phyloP scores from a whole-genome alignment of 495 filamentous ascomycete genomes.

The Penicillium waksmanii region DNA sequence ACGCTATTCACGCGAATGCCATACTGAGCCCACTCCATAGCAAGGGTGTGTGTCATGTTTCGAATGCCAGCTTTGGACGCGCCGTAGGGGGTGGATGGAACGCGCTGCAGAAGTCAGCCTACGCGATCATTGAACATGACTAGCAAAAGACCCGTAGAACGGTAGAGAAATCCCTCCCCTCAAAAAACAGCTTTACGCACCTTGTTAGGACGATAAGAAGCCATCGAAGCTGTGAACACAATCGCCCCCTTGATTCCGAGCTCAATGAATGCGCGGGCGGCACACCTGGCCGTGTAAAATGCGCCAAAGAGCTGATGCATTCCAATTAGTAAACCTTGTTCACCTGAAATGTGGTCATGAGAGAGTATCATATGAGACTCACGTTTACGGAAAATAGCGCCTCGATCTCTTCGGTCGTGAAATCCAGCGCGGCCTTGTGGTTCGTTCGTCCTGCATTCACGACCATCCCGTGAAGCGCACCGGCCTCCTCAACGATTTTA shows the following conservation, averaged over 20 bases:
- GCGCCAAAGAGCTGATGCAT: slow-evolving; percentile 40
- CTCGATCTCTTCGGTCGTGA: slow-evolving; percentile 45
- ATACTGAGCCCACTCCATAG: slow-evolving; percentile 53
- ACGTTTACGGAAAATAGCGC: slow-evolving; percentile 44
- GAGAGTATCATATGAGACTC: background rate
- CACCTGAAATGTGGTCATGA: background rate
- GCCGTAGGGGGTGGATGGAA: slow-evolving; percentile 38
- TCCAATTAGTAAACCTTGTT: slow-evolving; percentile 6
- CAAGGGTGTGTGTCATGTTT: slow-evolving; percentile 45
- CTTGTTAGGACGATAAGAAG: slow-evolving; percentile 51
- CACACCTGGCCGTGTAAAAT: slow-evolving; percentile 39
- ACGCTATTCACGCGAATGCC: slow-evolving; percentile 50
- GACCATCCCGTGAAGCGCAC: slow-evolving; percentile 42
- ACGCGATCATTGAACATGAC: background rate
- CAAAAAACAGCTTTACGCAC: slow-evolving; percentile 11
- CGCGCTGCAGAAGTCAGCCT: slow-evolving; percentile 26
- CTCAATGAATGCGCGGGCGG: slow-evolving; percentile 45
- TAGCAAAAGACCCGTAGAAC: background rate
- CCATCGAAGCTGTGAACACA: slow-evolving; percentile 52
- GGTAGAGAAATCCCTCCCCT: background rate
- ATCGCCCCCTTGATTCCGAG: slow-evolving; percentile 48
- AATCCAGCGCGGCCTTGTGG: slow-evolving; percentile 48
- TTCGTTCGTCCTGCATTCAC: slow-evolving; percentile 50
- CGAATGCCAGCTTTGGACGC: slow-evolving; percentile 38
- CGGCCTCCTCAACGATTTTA: slow-evolving; percentile 36